These are phyloP conservation scores for Pestalotiopsis sp. DNA, from an alignment of 2,329 filamentous ascomycete species.

Conservation along the genomic window DNA sequence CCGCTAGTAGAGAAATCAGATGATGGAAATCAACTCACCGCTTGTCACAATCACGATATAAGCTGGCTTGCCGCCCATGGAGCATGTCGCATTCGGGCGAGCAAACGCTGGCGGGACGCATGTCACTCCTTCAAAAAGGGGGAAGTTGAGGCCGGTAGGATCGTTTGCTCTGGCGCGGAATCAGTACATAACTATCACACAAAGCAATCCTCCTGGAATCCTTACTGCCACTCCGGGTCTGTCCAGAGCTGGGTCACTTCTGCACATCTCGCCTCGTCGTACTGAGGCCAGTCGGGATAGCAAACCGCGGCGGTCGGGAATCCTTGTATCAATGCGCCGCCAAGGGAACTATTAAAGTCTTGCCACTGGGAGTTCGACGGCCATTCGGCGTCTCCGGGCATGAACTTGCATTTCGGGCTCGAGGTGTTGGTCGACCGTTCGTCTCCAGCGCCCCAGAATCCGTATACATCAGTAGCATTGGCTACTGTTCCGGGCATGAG, in stretches of 20 bases:
- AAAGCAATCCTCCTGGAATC: neutral
- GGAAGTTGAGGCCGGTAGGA: constrained; percentile 22
- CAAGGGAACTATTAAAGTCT: constrained; percentile 39
- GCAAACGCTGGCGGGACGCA: constrained; percentile 23
- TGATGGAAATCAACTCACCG: constrained; percentile 15
- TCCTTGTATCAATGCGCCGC: constrained; percentile 33
- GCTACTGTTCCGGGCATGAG: neutral
- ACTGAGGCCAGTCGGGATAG: constrained; percentile 34
- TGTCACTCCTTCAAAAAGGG: constrained; percentile 30
- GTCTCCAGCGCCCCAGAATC: neutral
- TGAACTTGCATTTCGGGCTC: constrained; percentile 32
- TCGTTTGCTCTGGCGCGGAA: constrained; percentile 23
- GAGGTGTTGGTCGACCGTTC: neutral
- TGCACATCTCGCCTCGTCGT: constrained; percentile 33
- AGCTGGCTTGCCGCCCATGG: constrained; percentile 39
- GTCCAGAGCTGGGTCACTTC: constrained; percentile 33
- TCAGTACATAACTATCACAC: neutral
- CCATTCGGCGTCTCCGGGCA: constrained; percentile 35
- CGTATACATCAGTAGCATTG: neutral
- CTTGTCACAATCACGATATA: constrained; percentile 45
- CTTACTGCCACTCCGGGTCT: constrained; percentile 28
- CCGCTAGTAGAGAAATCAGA: neutral
- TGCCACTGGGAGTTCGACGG: constrained; percentile 32
- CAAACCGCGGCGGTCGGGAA: constrained; percentile 35
- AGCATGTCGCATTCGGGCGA: constrained; percentile 29